Conservation (phyloP, 78 protist species). For the Dictyostelium firmibasis region DNA sequence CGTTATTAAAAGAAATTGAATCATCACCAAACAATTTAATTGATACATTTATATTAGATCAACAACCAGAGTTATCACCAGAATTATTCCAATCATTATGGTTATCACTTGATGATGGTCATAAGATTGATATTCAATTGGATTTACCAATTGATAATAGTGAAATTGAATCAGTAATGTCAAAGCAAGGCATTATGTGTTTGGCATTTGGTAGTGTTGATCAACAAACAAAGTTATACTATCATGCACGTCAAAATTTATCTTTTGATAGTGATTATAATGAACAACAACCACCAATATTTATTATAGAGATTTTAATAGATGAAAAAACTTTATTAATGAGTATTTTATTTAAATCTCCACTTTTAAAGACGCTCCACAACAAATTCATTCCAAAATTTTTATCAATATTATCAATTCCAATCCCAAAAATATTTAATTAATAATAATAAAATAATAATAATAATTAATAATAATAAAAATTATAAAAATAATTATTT, state of each 20-base stretch:
- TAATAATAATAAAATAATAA: background rate
- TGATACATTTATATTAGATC: constrained; percentile 28
- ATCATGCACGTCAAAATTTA: constrained; percentile 35
- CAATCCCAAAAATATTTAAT: constrained; percentile 40
- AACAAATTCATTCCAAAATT: constrained; percentile 44
- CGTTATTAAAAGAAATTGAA: constrained; percentile 22
- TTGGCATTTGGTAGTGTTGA: constrained; percentile 65
- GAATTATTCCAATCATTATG: constrained; percentile 40
- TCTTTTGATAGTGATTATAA: background rate
- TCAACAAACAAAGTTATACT: constrained; percentile 34
- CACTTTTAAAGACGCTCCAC: background rate
- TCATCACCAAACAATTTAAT: constrained; percentile 10
- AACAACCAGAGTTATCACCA: constrained; percentile 25
- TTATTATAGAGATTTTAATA: constrained; percentile 31
- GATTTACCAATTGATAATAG: background rate
- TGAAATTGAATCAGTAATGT: constrained; percentile 15
- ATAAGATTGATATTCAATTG: constrained; percentile 40
- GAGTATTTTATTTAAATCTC: constrained; percentile 52
- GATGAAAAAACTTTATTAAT: constrained; percentile 24
- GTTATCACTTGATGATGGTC: constrained; percentile 55
- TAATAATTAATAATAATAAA: background rate
- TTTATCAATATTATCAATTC: constrained; percentile 12
- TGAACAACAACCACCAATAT: background rate
- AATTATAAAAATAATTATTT: background rate
- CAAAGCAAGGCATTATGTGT: constrained; percentile 18